These are phyloP conservation scores for Macrophomina pseudophaseolina DNA, from an alignment of 2,329 filamentous ascomycete species.

Conservation along the genomic window DNA sequence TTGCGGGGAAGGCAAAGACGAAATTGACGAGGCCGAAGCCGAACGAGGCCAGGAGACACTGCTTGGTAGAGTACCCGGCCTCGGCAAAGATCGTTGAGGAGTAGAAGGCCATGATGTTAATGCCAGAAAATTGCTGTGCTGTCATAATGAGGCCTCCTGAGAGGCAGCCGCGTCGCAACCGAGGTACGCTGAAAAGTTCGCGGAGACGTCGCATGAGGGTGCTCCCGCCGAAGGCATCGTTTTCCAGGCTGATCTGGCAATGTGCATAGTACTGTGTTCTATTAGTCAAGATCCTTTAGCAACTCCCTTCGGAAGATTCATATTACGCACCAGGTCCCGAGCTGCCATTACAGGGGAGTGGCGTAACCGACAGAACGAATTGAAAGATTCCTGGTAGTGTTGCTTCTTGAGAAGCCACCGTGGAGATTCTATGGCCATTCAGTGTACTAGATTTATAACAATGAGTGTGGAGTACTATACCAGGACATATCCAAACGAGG, in stretches of 20 bases:
- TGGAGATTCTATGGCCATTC: constrained; percentile 32
- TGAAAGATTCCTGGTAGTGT: constrained; percentile 43
- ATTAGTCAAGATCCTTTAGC: not conserved
- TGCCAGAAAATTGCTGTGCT: constrained; percentile 54
- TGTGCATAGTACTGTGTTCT: constrained; percentile 44
- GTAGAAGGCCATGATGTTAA: constrained; percentile 58
- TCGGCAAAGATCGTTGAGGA: constrained; percentile 56
- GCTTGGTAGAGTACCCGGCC: constrained; percentile 48
- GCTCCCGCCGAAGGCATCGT: constrained; percentile 38
- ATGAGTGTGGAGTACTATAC: not conserved
- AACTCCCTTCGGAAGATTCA: not conserved
- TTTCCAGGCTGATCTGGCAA: constrained; percentile 42
- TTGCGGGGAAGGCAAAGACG: constrained; percentile 62
- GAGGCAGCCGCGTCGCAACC: constrained; percentile 72
- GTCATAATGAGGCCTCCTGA: constrained; percentile 82
- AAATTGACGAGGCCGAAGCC: constrained; percentile 64
- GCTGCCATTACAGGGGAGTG: constrained; percentile 48
- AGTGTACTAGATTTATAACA: not conserved
- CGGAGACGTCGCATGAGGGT: constrained; percentile 49
- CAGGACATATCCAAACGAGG: constrained; percentile 48
- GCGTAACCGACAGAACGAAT: constrained; percentile 46
- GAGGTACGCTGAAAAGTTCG: constrained; percentile 70
- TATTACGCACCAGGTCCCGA: constrained; percentile 39
- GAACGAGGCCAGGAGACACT: constrained; percentile 58
- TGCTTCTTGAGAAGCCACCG: constrained; percentile 49